These are phyloP conservation scores for Vigna reflexopilosa DNA, from an alignment of 306 rosid species.

Conservation along the genomic window DNA sequence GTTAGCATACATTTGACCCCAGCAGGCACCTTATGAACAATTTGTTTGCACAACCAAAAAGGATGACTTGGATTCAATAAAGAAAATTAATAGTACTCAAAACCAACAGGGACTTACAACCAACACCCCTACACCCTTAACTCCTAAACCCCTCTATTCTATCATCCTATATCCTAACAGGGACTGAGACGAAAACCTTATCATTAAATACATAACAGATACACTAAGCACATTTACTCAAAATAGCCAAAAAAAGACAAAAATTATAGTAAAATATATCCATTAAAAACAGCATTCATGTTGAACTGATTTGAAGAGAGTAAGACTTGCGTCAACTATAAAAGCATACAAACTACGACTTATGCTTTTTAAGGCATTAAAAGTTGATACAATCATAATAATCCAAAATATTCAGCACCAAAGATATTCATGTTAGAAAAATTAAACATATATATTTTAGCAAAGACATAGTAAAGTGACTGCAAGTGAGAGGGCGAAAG, in stretches of 20 bases:
- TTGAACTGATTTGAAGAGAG: neutral
- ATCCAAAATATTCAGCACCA: neutral
- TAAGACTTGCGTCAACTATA: neutral
- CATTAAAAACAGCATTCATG: conserved; percentile 16
- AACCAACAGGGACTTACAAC: neutral
- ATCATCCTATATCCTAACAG: too few relatives aligned
- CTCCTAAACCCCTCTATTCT: too few relatives aligned
- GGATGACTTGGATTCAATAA: neutral
- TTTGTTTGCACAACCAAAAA: conserved; percentile 9
- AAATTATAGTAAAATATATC: neutral
- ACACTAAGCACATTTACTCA: neutral
- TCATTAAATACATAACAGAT: neutral
- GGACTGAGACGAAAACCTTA: neutral
- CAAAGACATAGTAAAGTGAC: conserved; percentile 17
- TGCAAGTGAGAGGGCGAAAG: neutral
- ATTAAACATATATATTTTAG: conserved; percentile 2
- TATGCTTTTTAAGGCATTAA: neutral
- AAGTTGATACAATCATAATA: neutral
- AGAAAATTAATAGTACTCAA: conserved; percentile 9
- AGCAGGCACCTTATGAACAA: conserved; percentile 24
- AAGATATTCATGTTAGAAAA: conserved; percentile 4
- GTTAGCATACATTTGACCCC: conserved; percentile 1
- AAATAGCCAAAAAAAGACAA: neutral
- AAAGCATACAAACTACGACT: neutral
- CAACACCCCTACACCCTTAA: too few relatives aligned